Conservation (phyloP, 768 basidiomycete genomes). For the Lentinus tigrinus region DNA sequence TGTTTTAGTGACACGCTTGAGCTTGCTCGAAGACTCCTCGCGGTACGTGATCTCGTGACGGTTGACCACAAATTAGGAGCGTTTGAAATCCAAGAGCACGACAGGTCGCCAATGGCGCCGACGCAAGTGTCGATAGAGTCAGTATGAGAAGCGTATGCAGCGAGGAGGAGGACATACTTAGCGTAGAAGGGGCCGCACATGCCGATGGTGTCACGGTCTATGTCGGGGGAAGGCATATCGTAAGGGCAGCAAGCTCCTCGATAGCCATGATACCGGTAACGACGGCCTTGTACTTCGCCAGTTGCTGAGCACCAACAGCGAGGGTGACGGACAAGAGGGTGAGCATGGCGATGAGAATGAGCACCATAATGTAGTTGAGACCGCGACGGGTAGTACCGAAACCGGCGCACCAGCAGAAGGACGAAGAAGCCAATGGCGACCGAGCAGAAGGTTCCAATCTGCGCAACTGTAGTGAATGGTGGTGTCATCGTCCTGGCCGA, state of each 20-base stretch:
- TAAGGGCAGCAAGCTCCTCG: constrained; percentile 97
- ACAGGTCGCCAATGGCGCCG: constrained; percentile 76
- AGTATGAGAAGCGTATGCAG: constrained; percentile 94
- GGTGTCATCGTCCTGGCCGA: constrained; percentile 96
- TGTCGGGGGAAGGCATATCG: constrained; percentile 98
- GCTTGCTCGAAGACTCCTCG: constrained; percentile 89
- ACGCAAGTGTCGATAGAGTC: constrained; percentile 94
- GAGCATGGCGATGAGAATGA: constrained; percentile 99
- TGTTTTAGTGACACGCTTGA: constrained; percentile 99
- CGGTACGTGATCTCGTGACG: constrained; percentile 98
- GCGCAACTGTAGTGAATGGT: constrained; percentile 96
- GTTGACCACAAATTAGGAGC: constrained; percentile 99
- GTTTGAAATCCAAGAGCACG: constrained; percentile 97
- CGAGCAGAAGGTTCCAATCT: constrained; percentile 97
- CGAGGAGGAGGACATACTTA: constrained; percentile 89
- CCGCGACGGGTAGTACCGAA: constrained; percentile 91
- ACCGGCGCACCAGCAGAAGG: constrained; percentile 83
- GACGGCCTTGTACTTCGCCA: constrained; percentile 99
- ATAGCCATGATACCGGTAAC: constrained; percentile 99
- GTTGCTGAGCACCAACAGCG: constrained; percentile 97
- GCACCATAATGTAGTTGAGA: constrained; percentile 95
- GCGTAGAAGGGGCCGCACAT: constrained; percentile 87
- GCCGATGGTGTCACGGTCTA: constrained; percentile 88
- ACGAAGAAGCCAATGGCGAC: constrained; percentile 97
- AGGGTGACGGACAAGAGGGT: constrained; percentile 97